phyloP scores from a whole-genome alignment of 148 eudicot genomes.

The Beta vulgaris region DNA sequence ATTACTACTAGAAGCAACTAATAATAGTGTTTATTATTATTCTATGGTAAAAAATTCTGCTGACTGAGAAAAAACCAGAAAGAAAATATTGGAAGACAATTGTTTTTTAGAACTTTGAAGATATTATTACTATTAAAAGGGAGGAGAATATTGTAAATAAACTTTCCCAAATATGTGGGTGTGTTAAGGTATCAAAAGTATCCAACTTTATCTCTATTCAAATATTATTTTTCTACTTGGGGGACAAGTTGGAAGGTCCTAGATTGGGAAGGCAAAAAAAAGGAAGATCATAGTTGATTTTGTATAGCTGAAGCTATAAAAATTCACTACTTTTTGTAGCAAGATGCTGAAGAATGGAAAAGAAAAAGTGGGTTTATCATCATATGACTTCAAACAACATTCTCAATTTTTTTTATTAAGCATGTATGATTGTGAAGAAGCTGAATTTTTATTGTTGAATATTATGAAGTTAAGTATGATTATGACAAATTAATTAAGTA shows the following conservation, averaged over 20 bases:
- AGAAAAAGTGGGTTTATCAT: background rate
- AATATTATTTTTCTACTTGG: background rate
- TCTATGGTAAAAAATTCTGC: background rate
- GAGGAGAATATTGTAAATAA: constrained; percentile 11
- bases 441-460: too few species aligned
- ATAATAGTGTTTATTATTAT: background rate
- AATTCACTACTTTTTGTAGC: background rate
- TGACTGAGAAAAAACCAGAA: background rate
- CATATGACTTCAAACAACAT: too few species aligned
- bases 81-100: too few species aligned
- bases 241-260: constrained; percentile 25
- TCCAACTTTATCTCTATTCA: background rate
- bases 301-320: constrained; percentile 32
- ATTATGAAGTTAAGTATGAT: too few species aligned
- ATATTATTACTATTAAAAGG: constrained; percentile 4
- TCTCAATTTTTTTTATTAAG: too few species aligned
- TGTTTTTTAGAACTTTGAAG: background rate
- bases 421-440: background rate
- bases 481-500: too few species aligned
- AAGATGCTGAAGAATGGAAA: background rate
- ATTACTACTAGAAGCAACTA: background rate
- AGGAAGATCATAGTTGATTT: background rate
- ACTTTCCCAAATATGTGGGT: constrained; percentile 11
- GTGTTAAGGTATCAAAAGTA: constrained; percentile 21
- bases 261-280: constrained; percentile 3